Evolutionary conservation across 331 rosid species (phyloP).

Genomic region (Rosa hybrid): DNA sequence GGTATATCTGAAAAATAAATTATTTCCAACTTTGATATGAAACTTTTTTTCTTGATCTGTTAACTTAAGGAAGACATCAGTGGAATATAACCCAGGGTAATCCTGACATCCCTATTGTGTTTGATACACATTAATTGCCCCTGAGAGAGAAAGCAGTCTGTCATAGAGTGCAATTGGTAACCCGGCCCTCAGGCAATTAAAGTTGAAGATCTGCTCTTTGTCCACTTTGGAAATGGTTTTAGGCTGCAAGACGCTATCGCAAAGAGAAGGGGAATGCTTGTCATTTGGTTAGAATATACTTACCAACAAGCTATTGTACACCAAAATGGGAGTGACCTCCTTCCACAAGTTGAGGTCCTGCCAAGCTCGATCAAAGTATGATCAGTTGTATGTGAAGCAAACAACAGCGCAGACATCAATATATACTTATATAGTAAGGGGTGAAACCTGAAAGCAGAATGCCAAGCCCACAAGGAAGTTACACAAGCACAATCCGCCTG

Average conservation of each 20-base stretch:
- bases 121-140: neutral
- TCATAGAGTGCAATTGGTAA: neutral
- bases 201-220: neutral
- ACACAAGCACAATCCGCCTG: constrained; percentile 39
- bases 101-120: constrained; percentile 19
- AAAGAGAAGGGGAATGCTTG: neutral
- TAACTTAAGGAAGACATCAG: no score
- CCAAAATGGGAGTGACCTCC: constrained; percentile 18
- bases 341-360: constrained; percentile 17
- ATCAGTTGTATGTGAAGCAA: neutral
- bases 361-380: neutral
- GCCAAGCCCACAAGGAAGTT: constrained; percentile 35
- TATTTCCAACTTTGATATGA: neutral
- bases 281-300: neutral
- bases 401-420: neutral
- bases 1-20: constrained; percentile 14
- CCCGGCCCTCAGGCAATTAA: neutral
- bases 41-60: neutral
- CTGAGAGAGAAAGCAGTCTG: neutral
- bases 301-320: constrained; percentile 23
- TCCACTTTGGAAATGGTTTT: no score
- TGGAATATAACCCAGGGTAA: constrained; percentile 18
- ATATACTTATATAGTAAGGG: neutral
- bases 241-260: neutral
- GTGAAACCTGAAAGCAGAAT: constrained; percentile 31